Evolutionary conservation across 768 basidiomycete genomes (phyloP).

Genomic region (Pisolithus albus): DNA sequence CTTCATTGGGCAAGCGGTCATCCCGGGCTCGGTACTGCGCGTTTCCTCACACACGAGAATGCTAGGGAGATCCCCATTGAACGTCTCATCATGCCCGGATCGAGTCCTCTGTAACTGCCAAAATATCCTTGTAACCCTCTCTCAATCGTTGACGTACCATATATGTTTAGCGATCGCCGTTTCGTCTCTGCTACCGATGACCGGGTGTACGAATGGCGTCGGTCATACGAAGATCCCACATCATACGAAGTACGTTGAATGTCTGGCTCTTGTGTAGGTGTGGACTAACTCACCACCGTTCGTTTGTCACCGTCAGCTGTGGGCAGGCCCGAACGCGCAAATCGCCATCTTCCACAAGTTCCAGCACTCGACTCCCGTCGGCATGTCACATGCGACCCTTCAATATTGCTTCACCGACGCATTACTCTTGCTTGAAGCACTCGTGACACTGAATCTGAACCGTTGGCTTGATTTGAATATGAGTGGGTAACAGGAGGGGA

Average conservation of each 20-base stretch:
- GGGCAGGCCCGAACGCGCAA: constrained; percentile 37
- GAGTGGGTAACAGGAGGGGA: constrained; percentile 5
- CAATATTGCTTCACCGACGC: constrained; percentile 60
- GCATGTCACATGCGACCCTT: constrained; percentile 56
- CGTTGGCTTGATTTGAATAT: constrained; percentile 61
- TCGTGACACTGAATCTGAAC: constrained; percentile 64
- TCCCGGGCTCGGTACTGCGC: constrained; percentile 34
- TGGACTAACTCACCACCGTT: background rate
- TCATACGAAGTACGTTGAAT: constrained; percentile 54
- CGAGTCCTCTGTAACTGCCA: constrained; percentile 40
- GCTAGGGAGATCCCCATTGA: constrained; percentile 53
- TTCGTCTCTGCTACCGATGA: constrained; percentile 50
- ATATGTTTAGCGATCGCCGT: constrained; percentile 48
- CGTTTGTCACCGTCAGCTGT: constrained; percentile 32
- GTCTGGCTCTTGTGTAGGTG: background rate
- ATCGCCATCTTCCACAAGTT: constrained; percentile 57
- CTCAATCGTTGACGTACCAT: constrained; percentile 5
- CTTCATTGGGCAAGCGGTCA: constrained; percentile 38
- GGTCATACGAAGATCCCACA: constrained; percentile 36
- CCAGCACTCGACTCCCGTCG: constrained; percentile 48
- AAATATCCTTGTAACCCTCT: constrained; percentile 7
- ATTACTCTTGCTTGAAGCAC: constrained; percentile 51
- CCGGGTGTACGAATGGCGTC: constrained; percentile 60
- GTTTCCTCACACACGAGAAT: constrained; percentile 32
- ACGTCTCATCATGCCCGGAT: constrained; percentile 50